These are phyloP conservation scores for barrel medic (Medicago truncatula) DNA, from an alignment of 306 rosid genomes.

Conservation along the genomic window DNA sequence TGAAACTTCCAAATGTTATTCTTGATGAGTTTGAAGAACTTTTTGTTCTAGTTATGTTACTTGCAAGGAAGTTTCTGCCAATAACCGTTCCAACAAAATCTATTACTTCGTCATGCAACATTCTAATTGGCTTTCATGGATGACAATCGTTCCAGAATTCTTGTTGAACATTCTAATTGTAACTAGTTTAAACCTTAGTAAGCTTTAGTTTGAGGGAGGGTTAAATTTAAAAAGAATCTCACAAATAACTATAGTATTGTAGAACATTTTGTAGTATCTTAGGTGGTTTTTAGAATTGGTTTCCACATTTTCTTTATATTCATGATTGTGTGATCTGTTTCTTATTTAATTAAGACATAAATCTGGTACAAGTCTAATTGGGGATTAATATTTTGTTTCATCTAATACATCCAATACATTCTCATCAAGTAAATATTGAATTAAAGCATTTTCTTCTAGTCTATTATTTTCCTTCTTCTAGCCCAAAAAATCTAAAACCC, in stretches of 20 bases:
- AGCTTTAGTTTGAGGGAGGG: not conserved
- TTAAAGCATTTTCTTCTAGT: not conserved
- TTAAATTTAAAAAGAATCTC: not conserved
- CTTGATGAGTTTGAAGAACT: too few species aligned
- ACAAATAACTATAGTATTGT: not conserved
- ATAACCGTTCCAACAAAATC: too few species aligned
- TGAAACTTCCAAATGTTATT: too few species aligned
- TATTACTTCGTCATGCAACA: too few species aligned
- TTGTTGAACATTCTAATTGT: too few species aligned
- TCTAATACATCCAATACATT: not conserved
- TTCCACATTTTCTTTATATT: not conserved
- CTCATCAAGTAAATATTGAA: not conserved
- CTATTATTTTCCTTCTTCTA: not conserved
- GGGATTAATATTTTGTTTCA: not conserved
- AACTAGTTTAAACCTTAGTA: not conserved
- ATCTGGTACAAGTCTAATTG: not conserved
- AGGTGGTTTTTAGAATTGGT: not conserved
- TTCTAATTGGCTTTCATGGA: too few species aligned
- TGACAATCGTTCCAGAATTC: too few species aligned
- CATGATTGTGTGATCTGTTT: not conserved
- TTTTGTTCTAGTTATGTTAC: not conserved
- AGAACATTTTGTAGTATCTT: not conserved
- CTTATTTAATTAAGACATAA: not conserved
- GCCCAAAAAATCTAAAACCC: slow-evolving; percentile 6
- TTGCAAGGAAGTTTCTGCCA: too few species aligned